Base-by-base conservation (phyloP, 2,329 filamentous ascomycete genomes). In the Knoxdaviesia proteae region DNA sequence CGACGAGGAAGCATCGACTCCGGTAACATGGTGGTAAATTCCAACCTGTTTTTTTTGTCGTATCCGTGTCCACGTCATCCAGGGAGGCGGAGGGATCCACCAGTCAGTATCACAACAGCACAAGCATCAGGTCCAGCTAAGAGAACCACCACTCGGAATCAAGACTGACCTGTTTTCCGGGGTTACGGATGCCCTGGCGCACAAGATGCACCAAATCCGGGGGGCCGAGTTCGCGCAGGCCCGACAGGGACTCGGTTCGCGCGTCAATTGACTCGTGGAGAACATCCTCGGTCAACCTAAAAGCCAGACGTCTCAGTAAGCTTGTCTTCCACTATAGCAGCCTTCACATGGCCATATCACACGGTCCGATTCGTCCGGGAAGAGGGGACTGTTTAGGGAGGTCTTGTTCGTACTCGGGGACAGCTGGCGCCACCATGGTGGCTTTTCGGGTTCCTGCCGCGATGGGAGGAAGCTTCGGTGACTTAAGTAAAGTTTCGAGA, bases 1-100 rank as follows among this genome's bases (percentile, higher is more conserved):
- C 7, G 90, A 96, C 6, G 90, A 96, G 2, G 90, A 98, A 40
- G 90, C 90, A 62, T 98, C 90, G 55, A 94, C 79, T 47, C 90
- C 90, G 36, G 86, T 94, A 52, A 94, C 87, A 76, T 98, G 90
- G 60, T 98, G 90, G 58, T 98, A 98, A 44, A 94, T 79, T 46
- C 90, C 90, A 47, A 77, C 78, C 82, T 94, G 51, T n/a, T 32
- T 20, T 20, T 20, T 20, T 2, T 3, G 20, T 20, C 20, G 20
- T 20, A 20, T 20, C 20, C 20, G 20, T 20, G 20, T 20, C 20
- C 20, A 20, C 20, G 20, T 20, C 20, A 20, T 20, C 20, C 20
- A 20, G 20, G 20, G 20, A 20, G 20, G 20, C 20, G 20, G 20
- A 20, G 20, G 20, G 20, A 20, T 20, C 20, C 20, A 20, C 20